A percentile compares a stretch with the other conserved stretches of the same genome.
These are phyloP conservation scores for Auriscalpium orientale DNA, from an alignment of 768 basidiomycete species.

Conservation along the genomic window DNA sequence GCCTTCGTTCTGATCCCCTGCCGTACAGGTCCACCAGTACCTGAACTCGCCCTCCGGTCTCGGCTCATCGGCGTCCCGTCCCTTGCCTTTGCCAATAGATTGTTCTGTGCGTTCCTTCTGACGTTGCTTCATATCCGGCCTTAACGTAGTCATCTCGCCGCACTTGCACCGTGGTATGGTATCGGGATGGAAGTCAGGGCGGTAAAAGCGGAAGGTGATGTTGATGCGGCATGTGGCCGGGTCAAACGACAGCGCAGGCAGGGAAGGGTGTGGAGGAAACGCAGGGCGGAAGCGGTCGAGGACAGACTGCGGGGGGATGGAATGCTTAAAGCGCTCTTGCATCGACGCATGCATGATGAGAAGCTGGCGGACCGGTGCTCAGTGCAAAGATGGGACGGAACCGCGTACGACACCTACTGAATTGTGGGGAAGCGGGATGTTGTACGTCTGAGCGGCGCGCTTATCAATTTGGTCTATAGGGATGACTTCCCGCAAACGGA, in stretches of 20 bases:
- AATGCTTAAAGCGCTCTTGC: slow-evolving; percentile 78
- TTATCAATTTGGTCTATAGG: slow-evolving; percentile 49
- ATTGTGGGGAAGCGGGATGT: slow-evolving; percentile 71
- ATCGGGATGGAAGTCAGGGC: slow-evolving; percentile 67
- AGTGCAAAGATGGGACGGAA: no score
- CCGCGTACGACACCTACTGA: slow-evolving; percentile 40
- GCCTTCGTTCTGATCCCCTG: slow-evolving; percentile 76
- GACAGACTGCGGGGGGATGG: slow-evolving; percentile 60
- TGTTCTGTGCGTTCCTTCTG: slow-evolving; percentile 18
- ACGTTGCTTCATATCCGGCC: slow-evolving; percentile 75
- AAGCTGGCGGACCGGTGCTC: slow-evolving; percentile 34
- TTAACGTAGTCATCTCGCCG: slow-evolving; percentile 57
- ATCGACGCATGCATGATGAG: slow-evolving; percentile 84
- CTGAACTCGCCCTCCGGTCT: slow-evolving; percentile 30
- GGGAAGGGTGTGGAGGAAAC: slow-evolving; percentile 25
- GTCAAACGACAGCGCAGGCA: slow-evolving; percentile 12
- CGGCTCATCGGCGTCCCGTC: slow-evolving; percentile 2
- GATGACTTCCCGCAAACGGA: slow-evolving; percentile 72
- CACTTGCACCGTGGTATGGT: slow-evolving; percentile 70
- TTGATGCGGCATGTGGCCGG: slow-evolving; percentile 42
- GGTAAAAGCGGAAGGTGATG: slow-evolving; percentile 80
- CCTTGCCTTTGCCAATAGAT: slow-evolving; percentile 1
- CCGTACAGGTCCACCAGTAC: slow-evolving; percentile 82
- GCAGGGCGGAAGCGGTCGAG: slow-evolving; percentile 69
- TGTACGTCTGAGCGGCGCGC: slow-evolving; percentile 64